A percentile compares a stretch with the other conserved stretches of the same genome.
Evolutionary conservation across 768 basidiomycete species (phyloP).

Genomic region (Kwoniella dendrophila): DNA sequence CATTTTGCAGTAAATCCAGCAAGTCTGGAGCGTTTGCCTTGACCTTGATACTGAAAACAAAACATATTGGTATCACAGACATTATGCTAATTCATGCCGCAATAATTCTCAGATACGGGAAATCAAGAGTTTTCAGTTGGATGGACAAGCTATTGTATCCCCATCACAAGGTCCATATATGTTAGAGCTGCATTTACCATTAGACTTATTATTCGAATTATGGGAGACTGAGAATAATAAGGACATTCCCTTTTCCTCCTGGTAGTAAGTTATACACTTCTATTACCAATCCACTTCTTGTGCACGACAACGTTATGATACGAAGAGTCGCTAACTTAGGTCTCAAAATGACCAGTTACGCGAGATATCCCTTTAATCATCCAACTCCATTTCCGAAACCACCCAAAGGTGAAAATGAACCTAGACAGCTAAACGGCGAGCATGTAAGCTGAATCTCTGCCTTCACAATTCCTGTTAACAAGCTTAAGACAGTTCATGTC

Average conservation of each 20-base stretch:
- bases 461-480: too few relatives aligned
- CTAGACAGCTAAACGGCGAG: background rate
- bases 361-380: slow-evolving; percentile 3
- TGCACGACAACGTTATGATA: too few relatives aligned
- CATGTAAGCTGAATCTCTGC: background rate
- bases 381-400: background rate
- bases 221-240: background rate
- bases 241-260: slow-evolving; percentile 1
- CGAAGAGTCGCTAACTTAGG: background rate
- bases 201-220: background rate
- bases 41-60: too few relatives aligned
- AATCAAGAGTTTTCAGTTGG: background rate
- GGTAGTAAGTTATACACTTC: background rate
- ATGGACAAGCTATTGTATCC: background rate
- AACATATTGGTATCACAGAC: too few relatives aligned
- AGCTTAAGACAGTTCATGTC: too few relatives aligned
- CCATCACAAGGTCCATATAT: slow-evolving; percentile 3
- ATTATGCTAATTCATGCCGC: too few relatives aligned
- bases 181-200: background rate
- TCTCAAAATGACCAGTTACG: background rate
- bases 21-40: too few relatives aligned
- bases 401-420: background rate
- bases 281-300: background rate
- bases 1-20: too few relatives aligned
- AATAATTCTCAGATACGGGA: background rate